A percentile compares a stretch with the other conserved stretches of the same genome.
These are phyloP conservation scores for Penicillium nordicum DNA, from an alignment of 2,329 filamentous ascomycete species.

Conservation along the genomic window DNA sequence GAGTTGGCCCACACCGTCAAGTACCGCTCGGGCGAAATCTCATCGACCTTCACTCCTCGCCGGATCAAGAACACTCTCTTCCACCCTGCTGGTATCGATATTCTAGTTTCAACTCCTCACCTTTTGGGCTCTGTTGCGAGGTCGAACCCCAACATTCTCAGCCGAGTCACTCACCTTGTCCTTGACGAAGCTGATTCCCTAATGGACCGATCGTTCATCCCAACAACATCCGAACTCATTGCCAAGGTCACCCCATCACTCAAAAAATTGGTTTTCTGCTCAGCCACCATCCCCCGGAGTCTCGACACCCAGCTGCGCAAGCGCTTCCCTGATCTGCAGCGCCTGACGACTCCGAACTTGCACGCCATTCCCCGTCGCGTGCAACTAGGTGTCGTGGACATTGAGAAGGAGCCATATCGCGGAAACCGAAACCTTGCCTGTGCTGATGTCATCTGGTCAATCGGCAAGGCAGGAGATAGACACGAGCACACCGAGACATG, in stretches of 20 bases:
- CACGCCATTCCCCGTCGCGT: conserved; percentile 94
- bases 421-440: conserved; percentile 92
- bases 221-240: conserved; percentile 76
- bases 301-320: conserved; percentile 80
- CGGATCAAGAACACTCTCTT: conserved; percentile 85
- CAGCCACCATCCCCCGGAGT: conserved; percentile 87
- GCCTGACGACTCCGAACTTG: conserved; percentile 90
- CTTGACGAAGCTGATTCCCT: conserved; percentile 96
- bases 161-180: conserved; percentile 83
- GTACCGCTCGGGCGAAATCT: conserved; percentile 79
- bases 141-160: conserved; percentile 85
- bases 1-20: conserved; percentile 79
- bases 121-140: conserved; percentile 84
- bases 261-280: conserved; percentile 85
- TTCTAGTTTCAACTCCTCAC: conserved; percentile 85
- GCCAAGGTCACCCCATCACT: conserved; percentile 77
- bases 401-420: conserved; percentile 85
- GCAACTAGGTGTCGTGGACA: conserved; percentile 88
- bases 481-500: conserved; percentile 25
- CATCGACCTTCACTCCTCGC: conserved; percentile 69
- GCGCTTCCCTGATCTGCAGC: conserved; percentile 76
- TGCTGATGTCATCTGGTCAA: conserved; percentile 90
- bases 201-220: conserved; percentile 86
- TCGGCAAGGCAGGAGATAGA: conserved; percentile 70
- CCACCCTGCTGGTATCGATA: conserved; percentile 73